Evolutionary conservation across 1,284 basidiomycete genomes (phyloP).

Genomic region (Phellopilus nigrolimitatus): DNA sequence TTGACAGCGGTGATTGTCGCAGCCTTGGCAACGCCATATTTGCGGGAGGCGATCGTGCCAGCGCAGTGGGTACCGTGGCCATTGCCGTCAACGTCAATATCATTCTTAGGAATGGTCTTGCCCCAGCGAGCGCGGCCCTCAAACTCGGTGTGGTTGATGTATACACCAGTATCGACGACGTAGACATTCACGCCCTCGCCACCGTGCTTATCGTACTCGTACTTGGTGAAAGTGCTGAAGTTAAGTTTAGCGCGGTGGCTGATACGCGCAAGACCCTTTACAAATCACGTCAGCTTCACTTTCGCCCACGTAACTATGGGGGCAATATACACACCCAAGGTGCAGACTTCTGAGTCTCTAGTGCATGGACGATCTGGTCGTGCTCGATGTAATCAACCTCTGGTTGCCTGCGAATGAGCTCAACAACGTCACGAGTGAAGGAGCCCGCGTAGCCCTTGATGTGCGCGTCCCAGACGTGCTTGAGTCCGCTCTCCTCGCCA

Average conservation of each 20-base stretch:
- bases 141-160: slow-evolving; percentile 83
- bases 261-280: slow-evolving; percentile 89
- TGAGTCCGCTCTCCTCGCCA: slow-evolving; percentile 48
- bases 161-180: slow-evolving; percentile 85
- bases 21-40: slow-evolving; percentile 94
- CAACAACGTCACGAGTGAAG: slow-evolving; percentile 73
- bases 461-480: slow-evolving; percentile 68
- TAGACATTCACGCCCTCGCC: slow-evolving; percentile 93
- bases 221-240: slow-evolving; percentile 85
- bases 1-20: slow-evolving; percentile 95
- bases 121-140: slow-evolving; percentile 84
- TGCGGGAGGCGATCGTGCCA: slow-evolving; percentile 71
- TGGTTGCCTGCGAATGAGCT: slow-evolving; percentile 79
- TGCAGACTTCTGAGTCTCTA: slow-evolving; percentile 65
- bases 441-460: slow-evolving; percentile 83
- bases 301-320: slow-evolving; percentile 7
- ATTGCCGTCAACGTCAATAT: slow-evolving; percentile 72
- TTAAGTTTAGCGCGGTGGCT: slow-evolving; percentile 80
- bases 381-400: slow-evolving; percentile 93
- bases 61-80: slow-evolving; percentile 82
- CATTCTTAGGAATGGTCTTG: slow-evolving; percentile 75
- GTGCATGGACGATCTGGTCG: slow-evolving; percentile 84
- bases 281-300: slow-evolving; percentile 14
- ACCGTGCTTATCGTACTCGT: slow-evolving; percentile 69
- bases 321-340: slow-evolving; percentile 73